phyloP scores from a whole-genome alignment of 805 yeast species.

The Saccharomycopsis fodiens region DNA sequence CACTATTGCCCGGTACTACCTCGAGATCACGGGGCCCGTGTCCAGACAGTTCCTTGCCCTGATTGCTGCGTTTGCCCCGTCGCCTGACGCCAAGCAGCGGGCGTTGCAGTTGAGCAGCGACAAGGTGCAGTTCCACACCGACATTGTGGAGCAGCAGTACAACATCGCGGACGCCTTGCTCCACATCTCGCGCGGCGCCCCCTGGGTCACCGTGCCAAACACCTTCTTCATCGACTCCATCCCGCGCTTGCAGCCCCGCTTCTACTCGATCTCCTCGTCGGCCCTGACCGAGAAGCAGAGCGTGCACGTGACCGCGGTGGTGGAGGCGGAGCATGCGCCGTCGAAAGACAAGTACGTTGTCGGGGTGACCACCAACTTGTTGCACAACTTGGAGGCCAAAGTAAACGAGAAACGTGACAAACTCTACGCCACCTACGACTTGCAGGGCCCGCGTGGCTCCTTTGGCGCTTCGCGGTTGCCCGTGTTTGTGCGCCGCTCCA shows the following conservation, averaged over 20 bases:
- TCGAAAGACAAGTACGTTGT: constrained; percentile 27
- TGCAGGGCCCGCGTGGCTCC: constrained; percentile 76
- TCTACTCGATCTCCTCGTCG: constrained; percentile 92
- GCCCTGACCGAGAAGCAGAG: constrained; percentile 66
- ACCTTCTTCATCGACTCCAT: constrained; percentile 75
- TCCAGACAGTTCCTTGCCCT: constrained; percentile 79
- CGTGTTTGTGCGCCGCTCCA: constrained; percentile 89
- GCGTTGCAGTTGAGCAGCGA: constrained; percentile 53
- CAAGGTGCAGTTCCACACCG: constrained; percentile 58
- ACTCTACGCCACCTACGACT: constrained; percentile 44
- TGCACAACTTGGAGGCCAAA: constrained; percentile 58
- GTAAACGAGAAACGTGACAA: constrained; percentile 39
- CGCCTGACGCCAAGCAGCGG: constrained; percentile 42
- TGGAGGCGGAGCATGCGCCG: constrained; percentile 49
- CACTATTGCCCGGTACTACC: constrained; percentile 73
- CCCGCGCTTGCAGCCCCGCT: constrained; percentile 84
- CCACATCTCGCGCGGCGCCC: constrained; percentile 47
- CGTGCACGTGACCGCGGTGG: constrained; percentile 85
- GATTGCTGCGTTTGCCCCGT: constrained; percentile 78
- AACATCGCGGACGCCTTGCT: constrained; percentile 73
- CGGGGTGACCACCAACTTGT: constrained; percentile 89
- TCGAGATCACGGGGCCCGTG: constrained; percentile 88
- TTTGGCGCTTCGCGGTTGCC: constrained; percentile 53
- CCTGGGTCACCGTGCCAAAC: constrained; percentile 81
- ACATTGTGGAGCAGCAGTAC: constrained; percentile 51